Percentiles rank a stretch among this genome's conserved stretches.
Conservation (phyloP, 805 yeast genomes). For the Hanseniaspora thailandica region DNA sequence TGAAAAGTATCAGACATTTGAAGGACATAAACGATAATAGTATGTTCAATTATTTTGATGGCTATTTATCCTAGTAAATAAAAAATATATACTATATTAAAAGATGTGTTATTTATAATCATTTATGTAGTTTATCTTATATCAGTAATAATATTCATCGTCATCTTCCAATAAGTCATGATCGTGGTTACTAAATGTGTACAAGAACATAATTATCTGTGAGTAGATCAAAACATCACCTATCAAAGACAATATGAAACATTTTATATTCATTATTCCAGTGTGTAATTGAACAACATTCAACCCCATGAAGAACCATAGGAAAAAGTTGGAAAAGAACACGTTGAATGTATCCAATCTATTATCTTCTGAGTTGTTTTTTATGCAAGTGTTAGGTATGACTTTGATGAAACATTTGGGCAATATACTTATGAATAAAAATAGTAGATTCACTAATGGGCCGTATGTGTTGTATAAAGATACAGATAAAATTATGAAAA, state of each 20-base stretch:
- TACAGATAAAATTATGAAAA: slow-evolving; percentile 76
- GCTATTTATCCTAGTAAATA: slow-evolving; percentile 14
- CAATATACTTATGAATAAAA: slow-evolving; percentile 58
- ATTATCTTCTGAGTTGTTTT: slow-evolving; percentile 34
- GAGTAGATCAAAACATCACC: slow-evolving; percentile 11
- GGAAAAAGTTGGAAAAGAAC: slow-evolving; percentile 11
- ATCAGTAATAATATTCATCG: slow-evolving; percentile 10
- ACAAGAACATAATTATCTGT: slow-evolving; percentile 8
- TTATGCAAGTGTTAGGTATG: slow-evolving; percentile 49
- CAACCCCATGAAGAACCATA: slow-evolving; percentile 13
- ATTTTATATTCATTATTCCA: slow-evolving; percentile 5
- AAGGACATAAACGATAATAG: background rate
- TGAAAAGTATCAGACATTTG: slow-evolving; percentile 40
- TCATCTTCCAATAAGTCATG: slow-evolving; percentile 7
- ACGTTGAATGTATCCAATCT: slow-evolving; percentile 10
- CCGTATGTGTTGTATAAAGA: slow-evolving; percentile 84
- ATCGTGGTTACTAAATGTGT: slow-evolving; percentile 1
- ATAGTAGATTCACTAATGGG: slow-evolving; percentile 63
- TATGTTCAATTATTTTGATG: background rate
- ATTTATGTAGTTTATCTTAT: background rate
- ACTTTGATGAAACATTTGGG: slow-evolving; percentile 52
- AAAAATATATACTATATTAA: background rate
- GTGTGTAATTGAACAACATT: slow-evolving; percentile 11
- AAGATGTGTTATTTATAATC: background rate
- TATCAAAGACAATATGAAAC: slow-evolving; percentile 8